These are phyloP conservation scores for Hemerocallis citrina DNA, from an alignment of 106 monocot species.

Conservation along the genomic window DNA sequence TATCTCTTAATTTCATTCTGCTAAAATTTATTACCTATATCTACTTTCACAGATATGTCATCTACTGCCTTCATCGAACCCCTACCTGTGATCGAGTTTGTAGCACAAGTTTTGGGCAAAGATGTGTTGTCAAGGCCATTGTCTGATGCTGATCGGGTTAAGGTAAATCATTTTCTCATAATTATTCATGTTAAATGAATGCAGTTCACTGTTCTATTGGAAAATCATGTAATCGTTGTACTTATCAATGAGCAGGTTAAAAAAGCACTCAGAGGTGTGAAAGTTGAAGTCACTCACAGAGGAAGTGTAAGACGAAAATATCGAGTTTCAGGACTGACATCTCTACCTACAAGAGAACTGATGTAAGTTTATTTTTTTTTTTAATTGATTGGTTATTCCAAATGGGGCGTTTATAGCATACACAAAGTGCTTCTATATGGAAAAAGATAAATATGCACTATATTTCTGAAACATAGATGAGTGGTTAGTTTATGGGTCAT, in stretches of 20 bases:
- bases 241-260: conserved; percentile 45
- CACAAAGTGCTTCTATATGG: too few relatives aligned
- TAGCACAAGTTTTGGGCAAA: conserved; percentile 65
- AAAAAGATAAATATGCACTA: too few relatives aligned
- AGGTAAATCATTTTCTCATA: too few relatives aligned
- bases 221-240: neutral
- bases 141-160: conserved; percentile 81
- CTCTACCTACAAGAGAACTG: conserved; percentile 75
- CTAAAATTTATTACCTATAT: neutral
- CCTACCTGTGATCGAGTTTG: conserved; percentile 87
- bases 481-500: neutral
- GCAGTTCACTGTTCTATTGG: neutral
- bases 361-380: too few relatives aligned
- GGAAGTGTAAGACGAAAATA: conserved; percentile 81
- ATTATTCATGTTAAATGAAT: too few relatives aligned
- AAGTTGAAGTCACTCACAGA: conserved; percentile 91
- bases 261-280: conserved; percentile 85
- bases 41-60: conserved; percentile 56
- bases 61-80: conserved; percentile 92
- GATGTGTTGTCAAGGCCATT: conserved; percentile 67
- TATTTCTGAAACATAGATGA: too few relatives aligned
- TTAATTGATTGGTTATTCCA: too few relatives aligned
- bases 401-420: too few relatives aligned
- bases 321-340: conserved; percentile 65
- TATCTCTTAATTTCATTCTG: neutral